Conservation (phyloP, 768 basidiomycete species). For the Russula sp. region DNA sequence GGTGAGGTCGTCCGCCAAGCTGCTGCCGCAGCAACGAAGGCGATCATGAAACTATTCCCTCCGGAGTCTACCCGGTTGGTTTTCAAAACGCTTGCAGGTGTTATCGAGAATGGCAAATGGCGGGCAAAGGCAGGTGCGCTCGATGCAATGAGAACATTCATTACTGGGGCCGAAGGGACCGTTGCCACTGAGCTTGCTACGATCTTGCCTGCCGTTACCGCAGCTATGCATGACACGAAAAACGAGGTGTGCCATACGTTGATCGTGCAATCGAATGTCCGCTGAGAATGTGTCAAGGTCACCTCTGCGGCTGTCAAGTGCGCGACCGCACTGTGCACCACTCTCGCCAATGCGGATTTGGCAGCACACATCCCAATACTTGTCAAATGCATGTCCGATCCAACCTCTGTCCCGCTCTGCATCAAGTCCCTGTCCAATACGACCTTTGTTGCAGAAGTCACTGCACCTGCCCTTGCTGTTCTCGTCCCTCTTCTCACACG, state of each 20-base stretch:
- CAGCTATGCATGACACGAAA: slow-evolving; percentile 96
- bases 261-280: slow-evolving; percentile 8
- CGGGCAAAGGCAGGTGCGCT: slow-evolving; percentile 88
- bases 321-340: slow-evolving; percentile 80
- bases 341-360: slow-evolving; percentile 90
- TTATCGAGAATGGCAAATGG: slow-evolving; percentile 88
- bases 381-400: slow-evolving; percentile 91
- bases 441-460: slow-evolving; percentile 96
- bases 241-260: slow-evolving; percentile 54
- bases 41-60: slow-evolving; percentile 77
- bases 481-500: slow-evolving; percentile 87
- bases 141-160: slow-evolving; percentile 75
- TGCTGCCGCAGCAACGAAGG: slow-evolving; percentile 72
- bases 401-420: slow-evolving; percentile 79
- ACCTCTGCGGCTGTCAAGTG: slow-evolving; percentile 82
- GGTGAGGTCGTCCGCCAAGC: slow-evolving; percentile 85
- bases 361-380: slow-evolving; percentile 80
- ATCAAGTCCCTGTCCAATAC: slow-evolving; percentile 94
- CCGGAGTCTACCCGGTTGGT: slow-evolving; percentile 70
- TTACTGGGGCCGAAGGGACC: slow-evolving; percentile 55
- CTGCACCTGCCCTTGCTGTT: slow-evolving; percentile 91
- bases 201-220: slow-evolving; percentile 80
- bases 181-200: slow-evolving; percentile 79
- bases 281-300: slow-evolving; percentile 43
- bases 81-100: slow-evolving; percentile 60